Evolutionary conservation across 2,329 filamentous ascomycete genomes (phyloP).

Genomic region (Beauveria asiatica): DNA sequence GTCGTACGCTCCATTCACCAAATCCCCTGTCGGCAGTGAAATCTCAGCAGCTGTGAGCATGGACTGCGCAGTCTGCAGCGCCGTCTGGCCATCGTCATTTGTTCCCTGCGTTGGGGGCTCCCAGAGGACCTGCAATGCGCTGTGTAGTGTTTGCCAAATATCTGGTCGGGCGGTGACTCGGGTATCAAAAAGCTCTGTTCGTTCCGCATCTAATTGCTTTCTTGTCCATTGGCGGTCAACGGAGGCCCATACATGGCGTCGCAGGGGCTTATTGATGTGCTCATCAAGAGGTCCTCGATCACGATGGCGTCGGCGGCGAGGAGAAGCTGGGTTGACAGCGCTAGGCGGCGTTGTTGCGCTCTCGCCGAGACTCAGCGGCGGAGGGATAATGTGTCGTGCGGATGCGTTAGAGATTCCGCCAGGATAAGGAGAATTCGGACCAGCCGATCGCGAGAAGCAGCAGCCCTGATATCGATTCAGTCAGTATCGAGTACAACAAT

Average conservation of each 20-base stretch:
- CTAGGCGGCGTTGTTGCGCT: conserved; percentile 20
- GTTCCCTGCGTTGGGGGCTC: conserved; percentile 32
- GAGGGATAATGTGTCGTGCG: conserved; percentile 44
- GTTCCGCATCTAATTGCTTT: conserved; percentile 58
- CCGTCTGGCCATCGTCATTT: conserved; percentile 25
- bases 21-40: conserved; percentile 63
- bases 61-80: conserved; percentile 62
- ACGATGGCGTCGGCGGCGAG: conserved; percentile 25
- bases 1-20: conserved; percentile 66
- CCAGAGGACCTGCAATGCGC: conserved; percentile 61
- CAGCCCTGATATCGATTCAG: conserved; percentile 40
- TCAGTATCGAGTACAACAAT: neutral
- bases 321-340: conserved; percentile 15
- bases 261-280: conserved; percentile 63
- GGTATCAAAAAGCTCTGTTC: conserved; percentile 84
- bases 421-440: conserved; percentile 46
- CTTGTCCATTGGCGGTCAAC: conserved; percentile 60
- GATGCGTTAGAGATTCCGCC: conserved; percentile 41
- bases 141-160: conserved; percentile 69
- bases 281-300: conserved; percentile 42
- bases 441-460: conserved; percentile 45
- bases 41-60: conserved; percentile 73
- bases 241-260: conserved; percentile 57
- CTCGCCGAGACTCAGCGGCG: conserved; percentile 25
- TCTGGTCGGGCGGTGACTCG: conserved; percentile 68